Percentiles rank a stretch among this genome's conserved stretches.
Evolutionary conservation across 176 grass and related monocot species (phyloP).

Genomic region (Urochloa ruziziensis): DNA sequence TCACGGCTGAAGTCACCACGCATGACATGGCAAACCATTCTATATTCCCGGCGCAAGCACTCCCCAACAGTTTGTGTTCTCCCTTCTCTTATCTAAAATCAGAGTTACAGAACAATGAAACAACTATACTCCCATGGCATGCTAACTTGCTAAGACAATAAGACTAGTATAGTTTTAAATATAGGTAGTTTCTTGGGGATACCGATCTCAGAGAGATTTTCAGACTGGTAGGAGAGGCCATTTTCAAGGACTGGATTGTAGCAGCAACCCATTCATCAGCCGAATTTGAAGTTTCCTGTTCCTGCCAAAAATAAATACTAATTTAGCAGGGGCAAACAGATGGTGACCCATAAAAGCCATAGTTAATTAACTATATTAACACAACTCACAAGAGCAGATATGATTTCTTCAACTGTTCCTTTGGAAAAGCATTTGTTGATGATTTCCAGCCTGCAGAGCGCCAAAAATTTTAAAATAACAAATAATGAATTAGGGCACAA

Average conservation of each 20-base stretch:
- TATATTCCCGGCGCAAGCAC: conserved; percentile 85
- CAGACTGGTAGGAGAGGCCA: conserved; percentile 85
- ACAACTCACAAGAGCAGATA: conserved; percentile 83
- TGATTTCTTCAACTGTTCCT: conserved; percentile 83
- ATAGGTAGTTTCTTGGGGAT: conserved; percentile 23
- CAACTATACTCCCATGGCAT: neutral
- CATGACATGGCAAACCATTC: conserved; percentile 91
- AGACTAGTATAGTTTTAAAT: neutral
- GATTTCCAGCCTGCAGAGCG: conserved; percentile 58
- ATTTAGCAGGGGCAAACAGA: conserved; percentile 20
- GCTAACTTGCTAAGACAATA: too few species aligned
- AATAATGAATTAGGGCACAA: conserved; percentile 13
- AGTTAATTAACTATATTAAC: conserved; percentile 15
- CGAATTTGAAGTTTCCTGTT: conserved; percentile 59
- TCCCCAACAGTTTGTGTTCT: conserved; percentile 69
- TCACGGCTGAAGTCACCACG: conserved; percentile 87
- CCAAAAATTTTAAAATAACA: neutral
- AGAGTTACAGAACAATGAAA: neutral
- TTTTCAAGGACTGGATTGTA: conserved; percentile 70
- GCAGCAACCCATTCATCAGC: conserved; percentile 54
- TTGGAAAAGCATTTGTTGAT: conserved; percentile 98
- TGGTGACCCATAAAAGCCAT: neutral
- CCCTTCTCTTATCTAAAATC: conserved; percentile 86
- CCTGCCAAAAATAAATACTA: conserved; percentile 44
- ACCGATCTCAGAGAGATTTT: conserved; percentile 90